Base-by-base conservation (phyloP, 176 grass and related monocot species). In the Bromus sterilis region DNA sequence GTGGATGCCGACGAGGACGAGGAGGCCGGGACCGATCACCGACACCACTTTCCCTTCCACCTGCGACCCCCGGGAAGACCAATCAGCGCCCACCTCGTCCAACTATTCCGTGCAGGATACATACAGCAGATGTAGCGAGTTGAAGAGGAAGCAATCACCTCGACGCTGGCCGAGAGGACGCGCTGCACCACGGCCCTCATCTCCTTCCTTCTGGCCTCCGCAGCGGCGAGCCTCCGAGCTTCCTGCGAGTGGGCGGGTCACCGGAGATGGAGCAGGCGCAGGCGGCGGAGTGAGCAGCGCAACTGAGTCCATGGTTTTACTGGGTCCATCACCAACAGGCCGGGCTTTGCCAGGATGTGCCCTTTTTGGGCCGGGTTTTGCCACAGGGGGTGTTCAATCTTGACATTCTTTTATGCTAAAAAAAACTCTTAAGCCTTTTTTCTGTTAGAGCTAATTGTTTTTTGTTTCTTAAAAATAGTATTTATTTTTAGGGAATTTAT, bases 111-210 rank as follows among this genome's bases (percentile, higher is more conserved):
- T 28, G 75, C 66, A 40, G 85, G 56, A 37, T 31, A 43, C 26
- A 37, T 31, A 43, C 26, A 56, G 71, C 4, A 16, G 40, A 40
- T 41, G 61, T 21, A 26, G 48, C 1, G 67, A 57, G 23, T 28
- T 33, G 20, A 37, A 48, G 71, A 75, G 55, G 46, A 13, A n/a
- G 16, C 16, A 30, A 16, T 85, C 48, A 95, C 96, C 96, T 98
- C 96, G 69, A 98, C 90, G 59, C 82, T 91, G 39, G 93, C 96
- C 13, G 86, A 98, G 71, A 98, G 91, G 78, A 95, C 96, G 63
- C 93, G 96, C 88, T 99, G 93, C 74, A 99, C 96, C 43, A 99
- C 82, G 7, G 91, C 96, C 66, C 93, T 93, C 96, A 95, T 99
- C 62, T 51, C 80, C 24, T 33, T 74, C 59, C 37, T 40, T 15